A percentile compares a stretch with the other conserved stretches of the same genome.
Evolutionary conservation across 2,329 filamentous ascomycete species (phyloP).

Genomic region (Colletotrichum tanaceti): DNA sequence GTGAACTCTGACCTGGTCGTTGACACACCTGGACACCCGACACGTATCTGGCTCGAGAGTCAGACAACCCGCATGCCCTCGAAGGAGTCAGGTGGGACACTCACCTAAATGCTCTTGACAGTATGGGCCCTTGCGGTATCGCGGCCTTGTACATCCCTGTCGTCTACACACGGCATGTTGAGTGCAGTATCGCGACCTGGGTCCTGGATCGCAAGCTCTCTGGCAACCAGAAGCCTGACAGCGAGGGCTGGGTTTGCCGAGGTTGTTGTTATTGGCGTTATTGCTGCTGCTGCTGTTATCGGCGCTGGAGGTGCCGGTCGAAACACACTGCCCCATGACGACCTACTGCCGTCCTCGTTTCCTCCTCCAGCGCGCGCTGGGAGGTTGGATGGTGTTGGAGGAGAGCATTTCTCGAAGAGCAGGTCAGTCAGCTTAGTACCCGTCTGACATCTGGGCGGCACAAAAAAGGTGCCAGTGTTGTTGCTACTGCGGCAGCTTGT

Average conservation of each 20-base stretch:
- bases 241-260: constrained; percentile 16
- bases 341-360: constrained; percentile 23
- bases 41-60: constrained; percentile 35
- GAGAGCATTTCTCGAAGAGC: constrained; percentile 25
- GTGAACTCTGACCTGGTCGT: constrained; percentile 31
- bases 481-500: constrained; percentile 28
- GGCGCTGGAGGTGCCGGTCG: constrained; percentile 13
- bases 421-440: constrained; percentile 31
- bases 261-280: background rate
- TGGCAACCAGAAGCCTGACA: constrained; percentile 32
- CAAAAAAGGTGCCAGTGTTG: constrained; percentile 19
- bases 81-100: constrained; percentile 17
- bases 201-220: constrained; percentile 23
- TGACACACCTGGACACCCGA: constrained; percentile 29
- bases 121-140: constrained; percentile 34
- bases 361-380: constrained; percentile 36
- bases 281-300: background rate
- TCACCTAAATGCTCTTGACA: constrained; percentile 39
- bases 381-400: constrained; percentile 25
- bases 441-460: constrained; percentile 17
- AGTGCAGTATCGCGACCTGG: constrained; percentile 33
- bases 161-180: constrained; percentile 34
- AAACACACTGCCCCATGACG: constrained; percentile 39
- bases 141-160: constrained; percentile 31
- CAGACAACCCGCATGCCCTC: constrained; percentile 4